Base-by-base conservation (phyloP, 2,329 filamentous ascomycete genomes). In the Alternaria gansuensis region DNA sequence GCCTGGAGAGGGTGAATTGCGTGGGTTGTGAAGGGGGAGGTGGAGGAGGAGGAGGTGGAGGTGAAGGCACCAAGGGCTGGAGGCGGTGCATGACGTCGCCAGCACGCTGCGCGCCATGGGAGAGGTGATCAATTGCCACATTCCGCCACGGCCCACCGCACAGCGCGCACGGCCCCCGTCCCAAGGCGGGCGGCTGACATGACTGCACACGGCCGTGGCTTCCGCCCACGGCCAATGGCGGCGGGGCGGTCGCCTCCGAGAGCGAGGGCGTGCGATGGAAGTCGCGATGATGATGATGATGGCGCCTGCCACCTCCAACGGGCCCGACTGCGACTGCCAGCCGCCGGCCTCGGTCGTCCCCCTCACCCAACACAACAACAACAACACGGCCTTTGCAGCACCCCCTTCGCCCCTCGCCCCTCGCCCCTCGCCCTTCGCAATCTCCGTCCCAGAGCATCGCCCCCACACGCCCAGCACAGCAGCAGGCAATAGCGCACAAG, bases 1-100 rank as follows among this genome's bases (percentile, higher is more conserved):
- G 40, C 23, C 31, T 29, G 23, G 54, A 52, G 37, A 34, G 29
- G 17, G 29, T 3, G 13, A 14, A 23, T 21, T 23, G 48, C 34
- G 46, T 31, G 46, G 17, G 33, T 14, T 44, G 41, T 17, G 44
- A 33, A 21, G 44, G 24, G 43, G 29, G 44, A 23, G 44, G 21
- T 10, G 17, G 14, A 48, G 44, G 33, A 23, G 34, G 21, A 29
- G 17, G 17, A 17, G 17, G 17, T 17, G 17, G 17, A 17, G 17
- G 17, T 17, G 17, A 17, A 17, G 17, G 17, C 17, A 17, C 17
- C 10, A 17, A 26, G 36, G 31, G 44, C 31, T 34, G 21, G 17
- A 51, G 24, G 43, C 41, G 43, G 37, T 52, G 50, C 43, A 59
- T 59, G 56, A 59, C 56, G 56, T 59, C 56, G 56, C 51, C 39